Percentiles rank a stretch among this genome's conserved stretches.
These are phyloP conservation scores for Trifolium repens DNA, from an alignment of 306 rosid species.

Conservation along the genomic window DNA sequence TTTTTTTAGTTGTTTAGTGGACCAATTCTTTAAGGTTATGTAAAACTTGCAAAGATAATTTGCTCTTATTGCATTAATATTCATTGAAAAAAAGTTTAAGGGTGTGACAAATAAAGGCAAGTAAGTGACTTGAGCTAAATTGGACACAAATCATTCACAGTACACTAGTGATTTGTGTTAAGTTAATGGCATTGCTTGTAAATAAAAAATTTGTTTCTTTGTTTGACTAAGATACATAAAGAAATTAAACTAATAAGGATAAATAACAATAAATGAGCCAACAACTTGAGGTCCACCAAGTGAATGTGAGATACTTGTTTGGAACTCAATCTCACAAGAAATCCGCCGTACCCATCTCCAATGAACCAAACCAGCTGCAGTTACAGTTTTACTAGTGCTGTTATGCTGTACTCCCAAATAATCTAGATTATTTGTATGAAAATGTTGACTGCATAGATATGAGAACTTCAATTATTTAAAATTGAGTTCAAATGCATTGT, in stretches of 20 bases:
- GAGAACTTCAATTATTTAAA: conserved; percentile 2
- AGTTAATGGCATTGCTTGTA: conserved; percentile 1
- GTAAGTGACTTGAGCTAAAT: conserved; percentile 18
- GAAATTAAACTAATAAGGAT: conserved; percentile 2
- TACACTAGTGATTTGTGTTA: conserved; percentile 17
- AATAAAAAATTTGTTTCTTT: conserved; percentile 3
- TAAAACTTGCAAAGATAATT: not conserved
- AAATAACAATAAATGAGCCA: conserved; percentile 34
- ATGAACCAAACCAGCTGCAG: conserved; percentile 40
- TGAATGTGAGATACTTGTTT: conserved; percentile 38
- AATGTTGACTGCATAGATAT: conserved; percentile 24
- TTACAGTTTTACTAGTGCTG: conserved; percentile 3
- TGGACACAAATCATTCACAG: not conserved
- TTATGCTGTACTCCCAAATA: not conserved
- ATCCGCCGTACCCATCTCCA: conserved; percentile 54
- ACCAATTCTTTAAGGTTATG: not conserved
- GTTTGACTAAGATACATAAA: conserved; percentile 35
- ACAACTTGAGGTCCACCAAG: conserved; percentile 2
- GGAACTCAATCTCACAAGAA: conserved; percentile 50
- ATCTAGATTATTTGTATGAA: not conserved
- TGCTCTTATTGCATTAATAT: conserved; percentile 16
- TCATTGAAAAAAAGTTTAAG: not conserved
- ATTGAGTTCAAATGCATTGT: too few relatives aligned
- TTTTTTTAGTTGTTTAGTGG: conserved; percentile 29
- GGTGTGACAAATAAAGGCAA: not conserved